Evolutionary conservation across 768 basidiomycete genomes (phyloP), one percentile per base, ranked within the genome.

Genomic region (Suillus cothurnatus): DNA sequence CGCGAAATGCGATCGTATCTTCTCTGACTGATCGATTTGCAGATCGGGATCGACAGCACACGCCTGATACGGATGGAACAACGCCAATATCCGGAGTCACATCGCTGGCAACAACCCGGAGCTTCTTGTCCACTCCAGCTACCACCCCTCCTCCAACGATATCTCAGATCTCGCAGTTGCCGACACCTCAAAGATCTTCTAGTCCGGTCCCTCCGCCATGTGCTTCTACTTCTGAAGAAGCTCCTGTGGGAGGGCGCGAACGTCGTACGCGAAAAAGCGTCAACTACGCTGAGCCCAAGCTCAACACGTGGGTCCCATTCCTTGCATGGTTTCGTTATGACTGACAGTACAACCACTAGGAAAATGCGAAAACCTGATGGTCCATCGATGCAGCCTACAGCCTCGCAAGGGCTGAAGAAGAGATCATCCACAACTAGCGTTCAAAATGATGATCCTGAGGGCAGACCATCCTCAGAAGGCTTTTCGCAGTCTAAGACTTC

Each of bases 301-400:
- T 95, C 28, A 94, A 94, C 74, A 94, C 92, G 92, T 92, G 73
- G 61, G 88, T 86, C 49, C 14, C 49, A 62, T 52, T 39, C 64
- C 58, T 52, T 60, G 31, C 49, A 50, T 55, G 60, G 49, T 26
- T 21, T 45, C 34, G 14, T 66, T 61, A 65, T 58, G 68, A 66
- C 70, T 66, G 8, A 38, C n/a, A 21, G 39, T 41, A 23, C 38
- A 28, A 19, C 53, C 45, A 70, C 52, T 71, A 93, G 92, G 55
- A 94, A 94, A 86, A 94, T 94, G 93, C 89, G 93, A 53, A 94
- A 94, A 77, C 92, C 93, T 12, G 91, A 92, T 68, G 80, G 85
- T 21, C 75, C 75, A 17, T 78, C 83, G 34, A 78, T 80, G 17
- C 70, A 72, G 9, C 74, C 76, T 12, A 64, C 77, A 17, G 72